Base-by-base conservation (phyloP, 2,329 filamentous ascomycete species). In the Stagonosporopsis vannaccii region DNA sequence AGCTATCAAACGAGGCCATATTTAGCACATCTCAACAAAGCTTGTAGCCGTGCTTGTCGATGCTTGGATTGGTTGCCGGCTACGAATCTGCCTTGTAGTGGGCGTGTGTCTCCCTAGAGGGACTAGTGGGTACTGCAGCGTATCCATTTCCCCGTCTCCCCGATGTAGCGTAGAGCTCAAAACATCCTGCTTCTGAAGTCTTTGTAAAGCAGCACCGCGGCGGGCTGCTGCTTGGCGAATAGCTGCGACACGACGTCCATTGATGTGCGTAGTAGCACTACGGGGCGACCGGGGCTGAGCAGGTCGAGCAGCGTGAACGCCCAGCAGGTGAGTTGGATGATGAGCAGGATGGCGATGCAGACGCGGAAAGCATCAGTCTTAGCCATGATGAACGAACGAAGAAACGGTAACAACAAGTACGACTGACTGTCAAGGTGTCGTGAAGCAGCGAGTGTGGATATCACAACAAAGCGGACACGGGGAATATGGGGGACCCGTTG, bases 241-340 rank as follows among this genome's bases (percentile, higher is more conserved):
- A 66, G 23, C 28, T 65, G 60, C 9, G 56, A 56, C 1, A 70
- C 23, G 0, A 63, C 5, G 8, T 69, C 62, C 30, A 61, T 60
- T 0, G 62, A 63, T 3, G 61, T 62, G 33, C 68, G 67, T 15
- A 67, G 47, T 15, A 73, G 23, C 6, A 59, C 59, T 15, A 62
- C 62, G 0, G 70, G 68, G 20, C 68, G 70, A 3, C 70, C 70
- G 0, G 72, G 71, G 35, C 62, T 64, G 42, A 71, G 59, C 1
- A 75, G 61, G 40, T 74, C 70, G 45, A 72, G 65, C 0, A 75
- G 59, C 1, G 68, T 70, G 1, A 74, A 53, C 35, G 62, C 45
- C 72, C 72, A 75, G 61, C 67, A 71, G 12, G 65, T 61, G 19
- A 67, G 55, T 56, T 75, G 71, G 32, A 74, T 54, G 19, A 65